phyloP scores from a whole-genome alignment of 768 basidiomycete species.

The Termitomyces sp. region DNA sequence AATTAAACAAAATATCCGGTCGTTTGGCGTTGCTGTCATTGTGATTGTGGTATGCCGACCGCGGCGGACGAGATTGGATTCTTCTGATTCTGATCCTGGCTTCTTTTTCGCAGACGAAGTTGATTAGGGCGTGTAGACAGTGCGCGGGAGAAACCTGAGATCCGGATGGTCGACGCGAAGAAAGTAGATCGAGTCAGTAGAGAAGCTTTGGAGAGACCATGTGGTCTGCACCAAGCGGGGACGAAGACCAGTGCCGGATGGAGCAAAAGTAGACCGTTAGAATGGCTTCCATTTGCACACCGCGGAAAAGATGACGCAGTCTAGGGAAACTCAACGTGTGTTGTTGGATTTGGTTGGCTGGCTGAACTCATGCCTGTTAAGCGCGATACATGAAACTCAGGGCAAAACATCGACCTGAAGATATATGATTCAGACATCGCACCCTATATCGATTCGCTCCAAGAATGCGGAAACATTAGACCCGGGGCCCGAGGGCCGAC shows the following conservation, averaged over 20 bases:
- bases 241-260: background rate
- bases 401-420: background rate
- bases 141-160: background rate
- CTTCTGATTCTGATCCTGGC: background rate
- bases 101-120: background rate
- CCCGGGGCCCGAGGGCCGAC: background rate
- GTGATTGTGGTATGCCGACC: background rate
- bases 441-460: background rate
- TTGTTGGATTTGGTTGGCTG: background rate
- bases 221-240: constrained; percentile 2
- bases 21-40: background rate
- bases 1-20: background rate
- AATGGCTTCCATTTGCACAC: constrained; percentile 1
- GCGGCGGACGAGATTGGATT: background rate
- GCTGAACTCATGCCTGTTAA: too few species aligned
- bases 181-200: background rate
- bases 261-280: constrained; percentile 1
- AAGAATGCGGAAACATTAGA: background rate
- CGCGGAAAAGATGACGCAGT: background rate
- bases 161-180: constrained; percentile 2
- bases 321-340: background rate
- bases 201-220: background rate
- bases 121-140: background rate
- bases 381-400: too few species aligned
- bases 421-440: background rate